A percentile compares a stretch with the other conserved stretches of the same genome.
Conservation (phyloP, 495 filamentous ascomycete genomes). For the Hypoxylon lienhwacheense region DNA sequence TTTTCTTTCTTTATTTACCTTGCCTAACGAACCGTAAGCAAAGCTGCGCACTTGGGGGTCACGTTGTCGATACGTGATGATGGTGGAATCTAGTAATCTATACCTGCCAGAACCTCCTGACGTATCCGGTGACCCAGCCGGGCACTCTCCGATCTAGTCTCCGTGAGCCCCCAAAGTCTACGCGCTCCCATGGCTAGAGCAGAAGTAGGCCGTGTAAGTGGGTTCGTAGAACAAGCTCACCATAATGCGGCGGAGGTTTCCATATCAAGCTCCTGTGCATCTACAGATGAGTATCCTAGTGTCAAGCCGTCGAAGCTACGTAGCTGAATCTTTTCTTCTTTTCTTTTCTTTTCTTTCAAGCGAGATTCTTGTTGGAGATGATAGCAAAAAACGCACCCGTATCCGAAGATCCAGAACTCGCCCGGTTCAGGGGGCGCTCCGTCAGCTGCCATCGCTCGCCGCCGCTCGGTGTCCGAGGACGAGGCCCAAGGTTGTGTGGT, state of each 20-base stretch:
- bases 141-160: slow-evolving; percentile 75
- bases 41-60: slow-evolving; percentile 19
- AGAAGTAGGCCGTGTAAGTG: not conserved
- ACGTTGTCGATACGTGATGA: too few relatives aligned
- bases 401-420: slow-evolving; percentile 88
- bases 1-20: too few relatives aligned
- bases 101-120: slow-evolving; percentile 98
- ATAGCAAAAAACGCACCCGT: slow-evolving; percentile 64
- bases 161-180: slow-evolving; percentile 22
- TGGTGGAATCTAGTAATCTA: slow-evolving; percentile 24
- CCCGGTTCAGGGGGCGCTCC: slow-evolving; percentile 21
- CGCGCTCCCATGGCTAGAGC: not conserved
- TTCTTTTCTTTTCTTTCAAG: too few relatives aligned
- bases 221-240: slow-evolving; percentile 46
- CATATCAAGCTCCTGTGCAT: slow-evolving; percentile 83
- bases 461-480: too few relatives aligned
- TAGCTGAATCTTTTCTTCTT: too few relatives aligned
- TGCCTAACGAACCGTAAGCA: slow-evolving; percentile 50
- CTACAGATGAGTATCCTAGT: slow-evolving; percentile 32
- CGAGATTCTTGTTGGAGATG: slow-evolving; percentile 20
- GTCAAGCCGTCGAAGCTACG: slow-evolving; percentile 11
- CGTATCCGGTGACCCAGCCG: slow-evolving; percentile 91
- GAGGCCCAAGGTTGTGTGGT: too few relatives aligned
- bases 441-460: slow-evolving; percentile 31
- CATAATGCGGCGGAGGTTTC: slow-evolving; percentile 96